Percentiles rank a stretch among this genome's conserved stretches.
These are phyloP conservation scores for Penicillium verrucosum DNA, from an alignment of 2,329 filamentous ascomycete genomes.

Conservation along the genomic window DNA sequence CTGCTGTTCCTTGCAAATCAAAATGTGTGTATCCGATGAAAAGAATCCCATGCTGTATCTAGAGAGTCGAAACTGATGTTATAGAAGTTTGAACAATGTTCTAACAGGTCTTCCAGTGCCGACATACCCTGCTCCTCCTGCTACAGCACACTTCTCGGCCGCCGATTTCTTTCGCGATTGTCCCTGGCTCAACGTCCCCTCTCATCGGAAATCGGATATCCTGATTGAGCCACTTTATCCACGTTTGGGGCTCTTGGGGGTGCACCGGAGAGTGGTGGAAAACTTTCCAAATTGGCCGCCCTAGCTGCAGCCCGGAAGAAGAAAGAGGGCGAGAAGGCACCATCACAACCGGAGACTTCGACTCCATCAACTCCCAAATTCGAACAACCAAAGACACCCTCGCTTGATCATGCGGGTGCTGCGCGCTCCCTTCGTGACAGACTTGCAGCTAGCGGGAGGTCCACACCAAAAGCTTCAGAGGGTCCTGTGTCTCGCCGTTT, in stretches of 20 bases:
- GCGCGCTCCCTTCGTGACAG: slow-evolving; percentile 40
- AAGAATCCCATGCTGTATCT: slow-evolving; percentile 1
- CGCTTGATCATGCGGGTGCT: slow-evolving; percentile 21
- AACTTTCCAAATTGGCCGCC: slow-evolving; percentile 86
- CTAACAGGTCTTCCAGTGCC: slow-evolving; percentile 40
- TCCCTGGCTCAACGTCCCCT: slow-evolving; percentile 76
- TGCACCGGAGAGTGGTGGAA: slow-evolving; percentile 58
- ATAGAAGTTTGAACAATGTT: slow-evolving; percentile 32
- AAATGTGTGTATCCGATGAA: slow-evolving; percentile 6
- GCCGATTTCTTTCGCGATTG: slow-evolving; percentile 74
- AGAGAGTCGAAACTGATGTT: slow-evolving; percentile 31
- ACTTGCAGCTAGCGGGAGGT: slow-evolving; percentile 32
- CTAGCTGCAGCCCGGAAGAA: slow-evolving; percentile 82
- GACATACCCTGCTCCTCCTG: slow-evolving; percentile 25
- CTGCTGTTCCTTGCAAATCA: background rate
- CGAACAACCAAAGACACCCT: slow-evolving; percentile 6
- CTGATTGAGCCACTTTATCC: slow-evolving; percentile 60
- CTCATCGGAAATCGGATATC: slow-evolving; percentile 59
- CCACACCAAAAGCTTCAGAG: slow-evolving; percentile 24
- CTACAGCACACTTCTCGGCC: slow-evolving; percentile 43
- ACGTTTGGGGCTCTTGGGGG: slow-evolving; percentile 71
- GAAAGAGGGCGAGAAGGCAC: slow-evolving; percentile 65
- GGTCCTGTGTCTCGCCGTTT: slow-evolving; percentile 21
- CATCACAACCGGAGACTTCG: slow-evolving; percentile 9
- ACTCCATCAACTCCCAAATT: slow-evolving; percentile 6